phyloP scores from a whole-genome alignment of 2,329 filamentous ascomycete species.

The Aspergillus intermedius region DNA sequence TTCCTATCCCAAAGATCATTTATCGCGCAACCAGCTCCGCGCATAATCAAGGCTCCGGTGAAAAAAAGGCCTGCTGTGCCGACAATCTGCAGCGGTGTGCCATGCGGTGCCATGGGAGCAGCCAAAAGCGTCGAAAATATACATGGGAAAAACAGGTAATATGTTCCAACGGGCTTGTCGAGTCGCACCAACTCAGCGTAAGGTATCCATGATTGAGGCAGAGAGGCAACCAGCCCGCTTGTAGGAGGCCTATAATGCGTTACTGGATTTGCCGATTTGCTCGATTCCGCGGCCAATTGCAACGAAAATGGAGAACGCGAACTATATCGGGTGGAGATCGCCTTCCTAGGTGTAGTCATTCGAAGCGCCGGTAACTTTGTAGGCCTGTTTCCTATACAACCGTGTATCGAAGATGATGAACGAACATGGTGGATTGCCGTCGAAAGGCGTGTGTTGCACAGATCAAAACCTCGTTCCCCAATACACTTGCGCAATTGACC shows the following conservation, averaged over 20 bases:
- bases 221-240: conserved; percentile 39
- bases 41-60: conserved; percentile 43
- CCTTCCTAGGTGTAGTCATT: not conserved
- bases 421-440: not conserved
- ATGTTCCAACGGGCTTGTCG: conserved; percentile 47
- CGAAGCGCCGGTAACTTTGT: not conserved
- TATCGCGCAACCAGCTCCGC: conserved; percentile 48
- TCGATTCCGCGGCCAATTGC: not conserved
- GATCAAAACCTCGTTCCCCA: not conserved
- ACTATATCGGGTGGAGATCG: not conserved
- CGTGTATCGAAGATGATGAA: not conserved
- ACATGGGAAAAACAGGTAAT: conserved; percentile 49
- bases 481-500: not conserved
- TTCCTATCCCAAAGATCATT: conserved; percentile 53
- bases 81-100: conserved; percentile 28
- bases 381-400: not conserved
- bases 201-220: conserved; percentile 45
- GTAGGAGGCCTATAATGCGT: conserved; percentile 40
- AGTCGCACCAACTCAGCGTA: conserved; percentile 29
- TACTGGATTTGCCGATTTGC: conserved; percentile 8
- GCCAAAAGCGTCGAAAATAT: conserved; percentile 43
- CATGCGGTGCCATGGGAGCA: conserved; percentile 32
- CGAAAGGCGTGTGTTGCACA: not conserved
- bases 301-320: not conserved
- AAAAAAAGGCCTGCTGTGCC: conserved; percentile 36